phyloP scores from a whole-genome alignment of 768 basidiomycete species.

The Lepiota subincarnata region DNA sequence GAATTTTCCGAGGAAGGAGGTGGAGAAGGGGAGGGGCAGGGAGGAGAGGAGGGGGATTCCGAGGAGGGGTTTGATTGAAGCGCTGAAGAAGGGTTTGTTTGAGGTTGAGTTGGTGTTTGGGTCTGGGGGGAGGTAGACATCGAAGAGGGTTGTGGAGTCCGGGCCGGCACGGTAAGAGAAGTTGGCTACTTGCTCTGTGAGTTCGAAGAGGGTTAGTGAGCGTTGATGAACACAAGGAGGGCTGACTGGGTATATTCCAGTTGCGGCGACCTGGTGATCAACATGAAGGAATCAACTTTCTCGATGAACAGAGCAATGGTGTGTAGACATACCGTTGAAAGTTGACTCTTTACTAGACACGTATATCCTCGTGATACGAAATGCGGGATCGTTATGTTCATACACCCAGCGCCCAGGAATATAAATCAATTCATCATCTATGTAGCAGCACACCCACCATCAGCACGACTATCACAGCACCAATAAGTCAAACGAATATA shows the following conservation, averaged over 20 bases:
- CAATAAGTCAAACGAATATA: not conserved
- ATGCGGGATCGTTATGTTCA: constrained; percentile 18
- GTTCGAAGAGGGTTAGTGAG: not conserved
- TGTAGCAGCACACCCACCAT: not conserved
- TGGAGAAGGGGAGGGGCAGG: constrained; percentile 20
- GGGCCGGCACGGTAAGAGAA: constrained; percentile 21
- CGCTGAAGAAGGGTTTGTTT: constrained; percentile 26
- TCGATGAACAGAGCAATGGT: not conserved
- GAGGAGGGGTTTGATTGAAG: constrained; percentile 18
- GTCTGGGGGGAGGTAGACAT: constrained; percentile 19
- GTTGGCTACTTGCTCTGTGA: constrained; percentile 25
- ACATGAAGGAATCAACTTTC: not conserved
- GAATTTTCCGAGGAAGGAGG: constrained; percentile 13
- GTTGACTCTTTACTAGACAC: constrained; percentile 28
- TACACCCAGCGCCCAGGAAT: constrained; percentile 32
- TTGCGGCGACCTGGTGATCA: constrained; percentile 24
- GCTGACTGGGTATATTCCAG: constrained; percentile 32
- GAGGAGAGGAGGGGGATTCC: constrained; percentile 21
- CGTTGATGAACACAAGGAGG: not conserved
- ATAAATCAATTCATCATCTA: constrained; percentile 32
- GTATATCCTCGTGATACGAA: constrained; percentile 31
- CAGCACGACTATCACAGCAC: not conserved
- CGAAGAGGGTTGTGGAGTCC: constrained; percentile 20
- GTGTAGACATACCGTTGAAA: constrained; percentile 21
- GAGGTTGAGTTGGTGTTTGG: not conserved